Conservation (phyloP, 2,329 filamentous ascomycete genomes). For the Conoideocrella luteorostrata region DNA sequence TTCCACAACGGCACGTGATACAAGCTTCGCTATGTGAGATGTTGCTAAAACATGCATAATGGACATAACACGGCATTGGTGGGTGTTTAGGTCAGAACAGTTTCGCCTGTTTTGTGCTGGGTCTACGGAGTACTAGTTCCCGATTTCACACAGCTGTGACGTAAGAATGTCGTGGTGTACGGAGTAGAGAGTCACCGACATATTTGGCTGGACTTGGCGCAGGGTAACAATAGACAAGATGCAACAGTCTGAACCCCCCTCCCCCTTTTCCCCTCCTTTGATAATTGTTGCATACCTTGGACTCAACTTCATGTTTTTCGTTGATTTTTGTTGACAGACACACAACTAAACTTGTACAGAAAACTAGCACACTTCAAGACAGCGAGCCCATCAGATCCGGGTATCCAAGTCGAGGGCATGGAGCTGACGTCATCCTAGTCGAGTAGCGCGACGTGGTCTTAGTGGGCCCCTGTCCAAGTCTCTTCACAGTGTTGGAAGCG, state of each 20-base stretch:
- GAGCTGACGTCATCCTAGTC: constrained; percentile 6
- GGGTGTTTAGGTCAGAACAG: too few relatives aligned
- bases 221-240: not conserved
- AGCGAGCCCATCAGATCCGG: too few relatives aligned
- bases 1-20: not conserved
- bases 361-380: too few relatives aligned
- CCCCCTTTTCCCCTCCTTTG: too few relatives aligned
- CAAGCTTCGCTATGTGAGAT: not conserved
- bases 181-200: not conserved
- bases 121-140: not conserved
- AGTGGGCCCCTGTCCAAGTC: not conserved
- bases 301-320: too few relatives aligned
- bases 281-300: too few relatives aligned
- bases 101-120: too few relatives aligned
- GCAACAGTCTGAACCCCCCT: not conserved
- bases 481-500: not conserved
- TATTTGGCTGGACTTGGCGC: not conserved
- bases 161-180: constrained; percentile 1
- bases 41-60: not conserved
- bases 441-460: constrained; percentile 4
- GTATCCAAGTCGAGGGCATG: not conserved
- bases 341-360: too few relatives aligned
- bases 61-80: constrained; percentile 1
- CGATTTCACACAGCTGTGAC: constrained; percentile 3
- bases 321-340: too few relatives aligned